A percentile compares a stretch with the other conserved stretches of the same genome.
Evolutionary conservation across 2,329 filamentous ascomycete genomes (phyloP).

Genomic region (Esteya vermicola): DNA sequence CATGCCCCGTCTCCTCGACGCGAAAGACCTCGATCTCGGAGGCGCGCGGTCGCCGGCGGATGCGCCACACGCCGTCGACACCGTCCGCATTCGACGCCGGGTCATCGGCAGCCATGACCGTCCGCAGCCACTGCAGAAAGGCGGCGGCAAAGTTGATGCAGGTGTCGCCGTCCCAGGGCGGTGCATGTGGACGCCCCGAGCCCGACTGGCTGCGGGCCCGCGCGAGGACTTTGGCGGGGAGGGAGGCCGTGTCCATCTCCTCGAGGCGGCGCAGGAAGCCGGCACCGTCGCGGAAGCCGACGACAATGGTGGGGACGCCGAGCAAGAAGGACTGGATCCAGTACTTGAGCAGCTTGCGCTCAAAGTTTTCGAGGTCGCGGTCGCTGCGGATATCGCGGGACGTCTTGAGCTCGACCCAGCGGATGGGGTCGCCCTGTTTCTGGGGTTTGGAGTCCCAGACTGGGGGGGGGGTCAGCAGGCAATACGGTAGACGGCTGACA

Average conservation of each 20-base stretch:
- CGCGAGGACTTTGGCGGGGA: conserved; percentile 62
- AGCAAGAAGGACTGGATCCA: conserved; percentile 96
- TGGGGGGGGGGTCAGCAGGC: conserved; percentile 16
- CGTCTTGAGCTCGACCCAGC: conserved; percentile 95
- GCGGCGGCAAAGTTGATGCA: conserved; percentile 80
- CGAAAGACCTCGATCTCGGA: conserved; percentile 59
- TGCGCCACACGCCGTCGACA: conserved; percentile 60
- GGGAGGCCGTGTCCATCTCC: conserved; percentile 64
- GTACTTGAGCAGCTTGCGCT: conserved; percentile 84
- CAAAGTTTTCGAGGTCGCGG: conserved; percentile 60
- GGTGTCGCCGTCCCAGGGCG: conserved; percentile 83
- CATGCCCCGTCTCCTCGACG: conserved; percentile 60
- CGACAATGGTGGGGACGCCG: conserved; percentile 79
- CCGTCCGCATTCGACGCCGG: too few relatives aligned
- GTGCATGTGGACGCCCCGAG: too few relatives aligned
- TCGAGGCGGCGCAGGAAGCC: conserved; percentile 61
- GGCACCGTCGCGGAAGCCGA: conserved; percentile 65
- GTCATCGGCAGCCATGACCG: conserved; percentile 52
- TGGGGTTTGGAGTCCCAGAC: conserved; percentile 75
- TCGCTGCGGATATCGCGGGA: conserved; percentile 55
- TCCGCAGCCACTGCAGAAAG: conserved; percentile 60
- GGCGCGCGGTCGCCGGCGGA: conserved; percentile 50
- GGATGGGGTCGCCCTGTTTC: conserved; percentile 51
- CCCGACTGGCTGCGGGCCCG: conserved; percentile 41
- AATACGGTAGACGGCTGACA: not conserved